Conservation (phyloP, 352 stramenopile species). For the Elongisporangium prolatum region DNA sequence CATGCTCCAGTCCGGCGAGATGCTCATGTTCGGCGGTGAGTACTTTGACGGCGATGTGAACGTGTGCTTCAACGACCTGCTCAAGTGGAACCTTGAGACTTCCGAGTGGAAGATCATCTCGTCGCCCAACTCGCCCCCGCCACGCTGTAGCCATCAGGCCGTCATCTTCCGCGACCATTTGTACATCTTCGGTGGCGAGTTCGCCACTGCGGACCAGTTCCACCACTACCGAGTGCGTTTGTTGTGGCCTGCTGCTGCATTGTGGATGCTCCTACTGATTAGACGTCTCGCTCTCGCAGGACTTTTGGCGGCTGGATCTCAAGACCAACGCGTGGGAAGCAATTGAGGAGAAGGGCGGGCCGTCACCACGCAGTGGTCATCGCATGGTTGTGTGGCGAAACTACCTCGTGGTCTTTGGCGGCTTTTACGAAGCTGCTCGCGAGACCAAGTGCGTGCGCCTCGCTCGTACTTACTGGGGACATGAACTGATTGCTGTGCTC, state of each 20-base stretch:
- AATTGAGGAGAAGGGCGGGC: constrained; percentile 79
- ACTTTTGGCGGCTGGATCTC: constrained; percentile 90
- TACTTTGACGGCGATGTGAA: constrained; percentile 97
- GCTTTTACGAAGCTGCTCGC: constrained; percentile 94
- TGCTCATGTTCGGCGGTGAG: constrained; percentile 96
- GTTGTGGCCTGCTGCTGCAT: neutral
- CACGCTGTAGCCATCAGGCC: constrained; percentile 94
- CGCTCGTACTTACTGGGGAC: no score
- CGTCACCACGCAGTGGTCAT: constrained; percentile 85
- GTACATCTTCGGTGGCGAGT: constrained; percentile 97
- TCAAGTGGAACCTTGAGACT: constrained; percentile 90
- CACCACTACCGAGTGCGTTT: constrained; percentile 91
- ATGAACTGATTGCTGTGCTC: neutral
- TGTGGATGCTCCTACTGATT: neutral
- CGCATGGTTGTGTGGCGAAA: constrained; percentile 94
- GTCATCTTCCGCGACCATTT: constrained; percentile 93
- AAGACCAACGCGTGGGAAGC: constrained; percentile 95
- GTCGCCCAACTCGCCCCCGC: constrained; percentile 82
- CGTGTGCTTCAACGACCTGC: constrained; percentile 95
- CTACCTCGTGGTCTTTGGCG: constrained; percentile 96
- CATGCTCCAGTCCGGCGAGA: constrained; percentile 62
- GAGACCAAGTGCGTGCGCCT: constrained; percentile 74
- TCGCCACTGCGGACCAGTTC: constrained; percentile 96
- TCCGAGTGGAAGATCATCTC: constrained; percentile 88
- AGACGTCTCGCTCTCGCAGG: constrained; percentile 17